Percentiles rank a stretch among this genome's conserved stretches.
These are phyloP conservation scores for Senecio squalidus DNA, from an alignment of 140 eudicot species.

Conservation along the genomic window DNA sequence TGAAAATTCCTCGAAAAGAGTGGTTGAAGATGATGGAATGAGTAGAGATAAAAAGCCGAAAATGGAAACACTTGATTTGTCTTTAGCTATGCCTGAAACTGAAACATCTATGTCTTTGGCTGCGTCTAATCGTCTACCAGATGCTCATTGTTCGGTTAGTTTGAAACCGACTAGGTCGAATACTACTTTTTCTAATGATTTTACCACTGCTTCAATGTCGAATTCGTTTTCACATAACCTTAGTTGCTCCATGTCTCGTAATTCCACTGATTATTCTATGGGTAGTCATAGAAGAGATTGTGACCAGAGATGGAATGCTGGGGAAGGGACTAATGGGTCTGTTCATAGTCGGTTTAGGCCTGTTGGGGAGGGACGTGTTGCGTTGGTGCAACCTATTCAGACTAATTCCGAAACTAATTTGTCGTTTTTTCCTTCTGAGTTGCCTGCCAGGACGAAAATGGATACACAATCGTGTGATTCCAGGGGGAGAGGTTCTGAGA, in stretches of 20 bases:
- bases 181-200: constrained; percentile 62
- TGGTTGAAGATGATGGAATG: constrained; percentile 40
- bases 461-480: constrained; percentile 69
- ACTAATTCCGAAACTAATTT: constrained; percentile 48
- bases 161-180: constrained; percentile 57
- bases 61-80: constrained; percentile 70
- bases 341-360: constrained; percentile 95
- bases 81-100: constrained; percentile 79
- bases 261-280: constrained; percentile 69
- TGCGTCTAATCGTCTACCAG: constrained; percentile 51
- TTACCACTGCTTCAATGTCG: constrained; percentile 60
- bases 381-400: constrained; percentile 32
- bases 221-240: constrained; percentile 81
- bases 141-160: constrained; percentile 43
- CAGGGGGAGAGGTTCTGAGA: constrained; percentile 48
- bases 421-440: constrained; percentile 78
- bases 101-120: constrained; percentile 67
- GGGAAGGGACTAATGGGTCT: constrained; percentile 92
- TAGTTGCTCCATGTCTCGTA: constrained; percentile 81
- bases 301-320: constrained; percentile 83
- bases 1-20: constrained; percentile 49
- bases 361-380: constrained; percentile 66
- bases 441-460: constrained; percentile 68
- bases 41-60: constrained; percentile 70
- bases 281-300: constrained; percentile 60